Percentiles rank a stretch among this genome's conserved stretches.
These are phyloP conservation scores for Candida fluviatilis DNA, from an alignment of 805 yeast genomes.

Conservation along the genomic window DNA sequence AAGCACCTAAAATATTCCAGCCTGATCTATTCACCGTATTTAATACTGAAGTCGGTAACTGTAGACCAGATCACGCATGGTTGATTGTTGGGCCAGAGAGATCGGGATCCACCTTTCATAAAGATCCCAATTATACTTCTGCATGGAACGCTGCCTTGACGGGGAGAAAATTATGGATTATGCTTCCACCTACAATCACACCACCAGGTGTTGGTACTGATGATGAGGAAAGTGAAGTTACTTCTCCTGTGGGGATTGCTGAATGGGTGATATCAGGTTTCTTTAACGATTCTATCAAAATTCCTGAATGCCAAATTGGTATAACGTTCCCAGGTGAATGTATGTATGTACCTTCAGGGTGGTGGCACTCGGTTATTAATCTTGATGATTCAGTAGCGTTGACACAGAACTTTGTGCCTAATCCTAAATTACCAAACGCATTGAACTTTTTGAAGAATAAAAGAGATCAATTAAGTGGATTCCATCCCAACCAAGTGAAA, in stretches of 20 bases:
- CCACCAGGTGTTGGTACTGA: constrained; percentile 88
- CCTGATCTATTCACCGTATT: constrained; percentile 62
- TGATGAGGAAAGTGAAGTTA: constrained; percentile 78
- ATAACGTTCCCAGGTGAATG: constrained; percentile 80
- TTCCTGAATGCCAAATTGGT: constrained; percentile 61
- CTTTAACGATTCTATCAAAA: constrained; percentile 59
- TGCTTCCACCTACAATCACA: constrained; percentile 71
- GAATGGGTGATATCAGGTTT: constrained; percentile 88
- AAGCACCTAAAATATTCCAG: constrained; percentile 50
- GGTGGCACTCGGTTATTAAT: constrained; percentile 97
- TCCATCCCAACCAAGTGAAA: constrained; percentile 53
- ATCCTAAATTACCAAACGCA: constrained; percentile 54
- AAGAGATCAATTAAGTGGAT: constrained; percentile 74
- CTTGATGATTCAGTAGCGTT: constrained; percentile 78
- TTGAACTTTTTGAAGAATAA: constrained; percentile 65
- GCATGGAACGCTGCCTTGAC: constrained; percentile 84
- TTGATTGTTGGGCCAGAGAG: constrained; percentile 77
- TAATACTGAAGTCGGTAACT: constrained; percentile 26
- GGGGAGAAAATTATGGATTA: constrained; percentile 82
- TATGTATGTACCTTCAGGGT: constrained; percentile 88
- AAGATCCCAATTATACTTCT: constrained; percentile 85
- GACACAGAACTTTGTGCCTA: constrained; percentile 86
- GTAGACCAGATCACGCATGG: constrained; percentile 93
- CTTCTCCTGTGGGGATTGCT: constrained; percentile 87
- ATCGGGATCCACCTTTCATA: constrained; percentile 87